Base-by-base conservation (phyloP, 768 basidiomycete genomes). In the Tricholoma flavovirens region DNA sequence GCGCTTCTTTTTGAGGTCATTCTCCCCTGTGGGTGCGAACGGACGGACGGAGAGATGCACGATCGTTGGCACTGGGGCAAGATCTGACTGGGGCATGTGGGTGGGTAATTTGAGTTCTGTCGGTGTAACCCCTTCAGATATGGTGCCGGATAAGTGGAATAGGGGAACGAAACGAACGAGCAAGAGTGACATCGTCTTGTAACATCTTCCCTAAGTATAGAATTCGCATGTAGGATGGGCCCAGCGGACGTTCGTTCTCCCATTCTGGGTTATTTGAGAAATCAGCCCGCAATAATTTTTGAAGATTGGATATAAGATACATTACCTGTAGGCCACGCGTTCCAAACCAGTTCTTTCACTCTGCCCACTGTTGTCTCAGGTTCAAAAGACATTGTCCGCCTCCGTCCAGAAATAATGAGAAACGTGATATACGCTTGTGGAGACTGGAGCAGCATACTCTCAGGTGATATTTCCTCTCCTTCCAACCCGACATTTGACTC, bases 271-370 rank as follows among this genome's bases (percentile, higher is more conserved):
- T 52, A 61, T 53, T 35, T 11, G 45, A 56, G n/a, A 32, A 35
- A 58, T 52, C 21, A 49, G 45, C 7, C 29, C 12, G 45, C 9
- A 54, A 7, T 14, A 14, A 11, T n/a, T 30, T 21, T 12, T 38
- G 45, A 24, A 21, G 30, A 49, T 32, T 11, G 36, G 21, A 48
- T 30, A 19, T 49, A 9, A 4, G 35, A 29, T 72, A n/a, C n/a
- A 80, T 64, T 59, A 85, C 88, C 88, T 62, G 75, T 71, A 26
- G 87, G 87, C 89, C 90, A 92, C 32, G 83, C 79, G 71, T 85
- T 88, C 89, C 90, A 91, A 35, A 86, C 81, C 48, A 92, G 78
- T 71, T 92, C 90, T 70, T 91, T 91, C 26, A 90, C 85, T 61
- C 90, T 76, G 15, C 87, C 87, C 30, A 91, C 73, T 0, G 87